phyloP scores from a whole-genome alignment of 1,139 yeast species.

The Debaryomyces robertsiae region DNA sequence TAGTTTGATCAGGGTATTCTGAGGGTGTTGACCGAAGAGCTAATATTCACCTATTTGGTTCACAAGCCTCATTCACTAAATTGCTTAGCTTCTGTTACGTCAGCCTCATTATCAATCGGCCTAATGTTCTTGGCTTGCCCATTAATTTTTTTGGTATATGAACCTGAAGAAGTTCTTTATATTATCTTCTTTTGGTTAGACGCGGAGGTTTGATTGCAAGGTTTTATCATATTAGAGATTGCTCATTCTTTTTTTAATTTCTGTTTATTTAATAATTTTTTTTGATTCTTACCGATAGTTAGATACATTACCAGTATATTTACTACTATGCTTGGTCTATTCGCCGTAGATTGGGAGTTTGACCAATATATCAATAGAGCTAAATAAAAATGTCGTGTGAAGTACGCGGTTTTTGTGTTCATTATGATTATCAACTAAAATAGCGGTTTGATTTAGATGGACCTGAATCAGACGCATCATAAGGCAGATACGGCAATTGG shows the following conservation, averaged over 20 bases:
- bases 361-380: not conserved
- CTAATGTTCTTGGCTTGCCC: too few relatives aligned
- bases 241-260: conserved; percentile 3
- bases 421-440: conserved; percentile 5
- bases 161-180: too few relatives aligned
- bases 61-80: not conserved
- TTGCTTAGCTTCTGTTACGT: not conserved
- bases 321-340: not conserved
- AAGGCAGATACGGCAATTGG: conserved; percentile 4
- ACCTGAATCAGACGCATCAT: not conserved
- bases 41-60: not conserved
- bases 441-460: not conserved
- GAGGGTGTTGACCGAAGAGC: too few relatives aligned
- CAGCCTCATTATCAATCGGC: too few relatives aligned
- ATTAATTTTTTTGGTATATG: too few relatives aligned
- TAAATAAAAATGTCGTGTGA: conserved; percentile 3
- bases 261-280: conserved; percentile 1
- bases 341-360: not conserved
- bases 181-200: too few relatives aligned
- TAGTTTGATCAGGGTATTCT: conserved; percentile 2
- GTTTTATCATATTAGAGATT: conserved; percentile 5
- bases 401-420: conserved; percentile 8
- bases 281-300: conserved; percentile 4
- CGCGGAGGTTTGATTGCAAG: not conserved
- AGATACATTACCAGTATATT: conserved; percentile 4